These are phyloP conservation scores for Coniochaeta ligniaria DNA, from an alignment of 2,329 filamentous ascomycete genomes.

Conservation along the genomic window DNA sequence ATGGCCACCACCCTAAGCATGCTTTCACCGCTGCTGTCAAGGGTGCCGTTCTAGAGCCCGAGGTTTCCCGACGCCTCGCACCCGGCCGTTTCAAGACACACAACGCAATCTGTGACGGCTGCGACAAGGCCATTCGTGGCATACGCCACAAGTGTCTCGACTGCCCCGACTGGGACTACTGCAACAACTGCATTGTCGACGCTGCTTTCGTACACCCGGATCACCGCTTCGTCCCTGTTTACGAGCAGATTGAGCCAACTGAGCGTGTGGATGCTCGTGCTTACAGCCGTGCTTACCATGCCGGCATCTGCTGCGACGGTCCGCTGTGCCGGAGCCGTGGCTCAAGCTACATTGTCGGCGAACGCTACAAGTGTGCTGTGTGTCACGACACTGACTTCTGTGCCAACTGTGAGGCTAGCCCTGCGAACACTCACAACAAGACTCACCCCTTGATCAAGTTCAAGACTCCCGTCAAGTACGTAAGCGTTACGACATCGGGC, in stretches of 20 bases:
- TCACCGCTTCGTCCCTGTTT: slow-evolving; percentile 86
- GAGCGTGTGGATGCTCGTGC: slow-evolving; percentile 29
- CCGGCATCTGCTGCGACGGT: slow-evolving; percentile 90
- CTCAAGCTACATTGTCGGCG: slow-evolving; percentile 69
- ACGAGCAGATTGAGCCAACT: slow-evolving; percentile 53
- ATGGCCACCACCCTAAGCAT: slow-evolving; percentile 89
- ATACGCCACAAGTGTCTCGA: slow-evolving; percentile 94
- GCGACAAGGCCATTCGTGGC: slow-evolving; percentile 80
- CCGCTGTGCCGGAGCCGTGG: slow-evolving; percentile 65
- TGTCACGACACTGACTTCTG: slow-evolving; percentile 96
- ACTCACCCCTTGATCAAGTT: slow-evolving; percentile 98
- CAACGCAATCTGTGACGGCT: slow-evolving; percentile 89
- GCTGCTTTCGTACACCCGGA: slow-evolving; percentile 65
- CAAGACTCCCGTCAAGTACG: slow-evolving; percentile 83
- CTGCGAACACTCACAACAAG: slow-evolving; percentile 78
- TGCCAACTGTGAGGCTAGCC: slow-evolving; percentile 84
- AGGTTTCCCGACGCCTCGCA: slow-evolving; percentile 61
- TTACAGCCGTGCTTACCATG: slow-evolving; percentile 50
- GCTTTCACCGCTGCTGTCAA: slow-evolving; percentile 63
- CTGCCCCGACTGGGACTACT: slow-evolving; percentile 98
- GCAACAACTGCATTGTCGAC: slow-evolving; percentile 63
- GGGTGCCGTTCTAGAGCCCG: slow-evolving; percentile 51
- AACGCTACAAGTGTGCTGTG: slow-evolving; percentile 94
- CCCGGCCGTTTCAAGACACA: slow-evolving; percentile 78
- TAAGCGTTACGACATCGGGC: slow-evolving; percentile 77